phyloP scores from a whole-genome alignment of 2,329 filamentous ascomycete genomes.

The Colletotrichum tabaci region DNA sequence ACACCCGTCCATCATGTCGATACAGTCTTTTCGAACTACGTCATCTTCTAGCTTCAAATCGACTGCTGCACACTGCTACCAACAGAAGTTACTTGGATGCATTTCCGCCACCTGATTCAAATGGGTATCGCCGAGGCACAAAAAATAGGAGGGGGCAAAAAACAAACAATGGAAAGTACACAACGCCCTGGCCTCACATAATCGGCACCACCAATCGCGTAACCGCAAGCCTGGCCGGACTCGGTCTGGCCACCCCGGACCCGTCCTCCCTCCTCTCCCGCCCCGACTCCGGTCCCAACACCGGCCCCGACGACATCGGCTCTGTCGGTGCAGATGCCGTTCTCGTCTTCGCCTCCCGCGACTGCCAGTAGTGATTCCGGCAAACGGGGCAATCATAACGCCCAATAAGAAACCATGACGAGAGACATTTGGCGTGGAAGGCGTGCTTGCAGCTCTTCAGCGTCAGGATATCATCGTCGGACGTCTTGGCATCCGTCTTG shows the following conservation, averaged over 20 bases:
- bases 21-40: neutral
- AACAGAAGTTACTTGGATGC: too few species aligned
- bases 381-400: slow-evolving; percentile 58
- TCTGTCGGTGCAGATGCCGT: slow-evolving; percentile 17
- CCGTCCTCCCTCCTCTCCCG: slow-evolving; percentile 19
- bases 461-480: slow-evolving; percentile 53
- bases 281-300: slow-evolving; percentile 11
- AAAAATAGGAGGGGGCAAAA: too few species aligned
- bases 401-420: slow-evolving; percentile 55
- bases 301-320: slow-evolving; percentile 20
- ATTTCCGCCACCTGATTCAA: too few species aligned
- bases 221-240: slow-evolving; percentile 9
- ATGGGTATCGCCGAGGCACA: neutral
- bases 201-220: slow-evolving; percentile 10
- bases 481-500: slow-evolving; percentile 10
- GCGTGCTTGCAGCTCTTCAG: slow-evolving; percentile 55
- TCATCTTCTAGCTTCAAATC: neutral
- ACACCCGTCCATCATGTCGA: neutral
- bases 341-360: slow-evolving; percentile 28
- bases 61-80: neutral
- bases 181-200: neutral
- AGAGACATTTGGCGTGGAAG: slow-evolving; percentile 58
- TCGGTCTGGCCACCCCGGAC: slow-evolving; percentile 13
- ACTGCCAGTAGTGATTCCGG: slow-evolving; percentile 52
- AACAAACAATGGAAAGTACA: neutral